Base-by-base conservation (phyloP, 257 asterid species). In the Solanum bukasovii region DNA sequence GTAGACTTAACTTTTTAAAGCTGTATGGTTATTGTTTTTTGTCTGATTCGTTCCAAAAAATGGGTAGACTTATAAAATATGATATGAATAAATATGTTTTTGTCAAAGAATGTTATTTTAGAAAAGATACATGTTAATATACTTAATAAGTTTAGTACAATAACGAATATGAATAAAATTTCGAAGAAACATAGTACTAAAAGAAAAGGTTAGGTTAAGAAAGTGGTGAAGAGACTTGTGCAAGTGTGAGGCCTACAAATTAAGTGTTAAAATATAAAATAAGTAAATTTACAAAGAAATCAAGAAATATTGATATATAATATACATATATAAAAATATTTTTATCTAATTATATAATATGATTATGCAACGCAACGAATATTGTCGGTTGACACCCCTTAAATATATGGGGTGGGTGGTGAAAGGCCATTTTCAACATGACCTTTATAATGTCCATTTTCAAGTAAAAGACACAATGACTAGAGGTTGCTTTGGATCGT, bases 371-470 rank as follows among this genome's bases (percentile, higher is more conserved):
- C 23, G n/a, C 10, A 21, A 59, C 0, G 23, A 59, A 59, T 59
- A 21, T 7, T n/a, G 13, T 65, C 25, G 4, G 10, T 56, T 20
- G 25, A 56, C 65, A 56, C 63, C 9, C n/a, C 65, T 18, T 56
- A 56, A 56, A 56, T 20, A 56, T 20, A 56, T 56, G 63, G 9
- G 63, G 1, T 16, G 63, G 29, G 29, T 37, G 46, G 68, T 70
- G 83, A 70, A 70, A 85, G 23, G 88, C 68, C 88, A 71, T 85
- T 85, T 85, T 85, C 88, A 85, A 85, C 46, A 38, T 70, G 44
- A 52, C 79, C 88, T 85, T 85, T 70, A 81, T 81, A 46, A 29
- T 71, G 81, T 42, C 68, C 88, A 56, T 85, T 85, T 85, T 11
- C 81, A 14, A 44, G 88, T 67, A 25, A 56, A 23, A 42, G 44